Evolutionary conservation across 805 yeast genomes (phyloP).

Genomic region (Ogataea siamensis): DNA sequence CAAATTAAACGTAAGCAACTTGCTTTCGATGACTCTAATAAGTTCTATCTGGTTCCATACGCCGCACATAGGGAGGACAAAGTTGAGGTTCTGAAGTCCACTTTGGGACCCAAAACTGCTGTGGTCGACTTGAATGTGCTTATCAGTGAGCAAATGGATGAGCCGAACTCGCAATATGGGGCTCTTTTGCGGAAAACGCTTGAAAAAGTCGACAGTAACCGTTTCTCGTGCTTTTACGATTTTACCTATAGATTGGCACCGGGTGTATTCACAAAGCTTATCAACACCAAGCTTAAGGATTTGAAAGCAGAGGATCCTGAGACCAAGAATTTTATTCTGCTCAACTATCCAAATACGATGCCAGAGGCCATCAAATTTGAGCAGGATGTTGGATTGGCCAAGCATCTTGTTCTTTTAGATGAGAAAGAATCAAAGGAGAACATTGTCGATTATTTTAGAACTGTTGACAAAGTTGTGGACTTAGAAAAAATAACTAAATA

Average conservation of each 20-base stretch:
- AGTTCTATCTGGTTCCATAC: conserved; percentile 33
- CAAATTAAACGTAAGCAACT: conserved; percentile 32
- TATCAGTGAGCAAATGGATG: conserved; percentile 43
- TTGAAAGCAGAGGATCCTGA: conserved; percentile 28
- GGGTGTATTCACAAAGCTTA: conserved; percentile 51
- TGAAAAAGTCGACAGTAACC: conserved; percentile 27
- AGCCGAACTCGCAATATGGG: conserved; percentile 46
- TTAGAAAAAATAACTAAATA: conserved; percentile 20
- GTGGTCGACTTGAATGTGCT: conserved; percentile 52
- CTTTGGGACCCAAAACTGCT: conserved; percentile 29
- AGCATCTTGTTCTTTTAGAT: conserved; percentile 37
- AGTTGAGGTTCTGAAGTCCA: conserved; percentile 11
- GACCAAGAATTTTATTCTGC: conserved; percentile 47
- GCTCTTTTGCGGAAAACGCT: conserved; percentile 48
- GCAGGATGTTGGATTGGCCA: conserved; percentile 56
- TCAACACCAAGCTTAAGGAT: conserved; percentile 37
- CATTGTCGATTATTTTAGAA: conserved; percentile 60
- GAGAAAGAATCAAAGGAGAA: conserved; percentile 40
- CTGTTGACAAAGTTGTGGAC: conserved; percentile 53
- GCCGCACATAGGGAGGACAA: conserved; percentile 21
- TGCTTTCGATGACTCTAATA: conserved; percentile 23
- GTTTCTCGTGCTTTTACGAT: conserved; percentile 28
- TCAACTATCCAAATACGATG: conserved; percentile 59
- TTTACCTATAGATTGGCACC: conserved; percentile 35
- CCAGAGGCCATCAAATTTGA: conserved; percentile 73